Evolutionary conservation across 176 grass and related monocot genomes (phyloP), one percentile per base, ranked within the genome.

Genomic region (Bromus sterilis): DNA sequence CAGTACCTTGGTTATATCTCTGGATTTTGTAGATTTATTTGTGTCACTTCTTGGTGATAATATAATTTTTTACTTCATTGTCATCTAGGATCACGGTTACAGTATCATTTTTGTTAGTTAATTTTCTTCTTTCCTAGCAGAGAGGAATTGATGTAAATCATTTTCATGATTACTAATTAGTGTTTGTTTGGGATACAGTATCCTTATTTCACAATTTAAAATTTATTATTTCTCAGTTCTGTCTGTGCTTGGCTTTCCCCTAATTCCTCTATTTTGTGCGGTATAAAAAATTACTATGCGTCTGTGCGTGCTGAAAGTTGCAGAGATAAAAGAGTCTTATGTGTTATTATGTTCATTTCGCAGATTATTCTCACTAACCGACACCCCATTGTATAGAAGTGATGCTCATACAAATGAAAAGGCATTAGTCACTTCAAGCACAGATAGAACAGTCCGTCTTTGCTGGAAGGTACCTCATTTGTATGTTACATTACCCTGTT

Each of bases 361-460:
- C 90, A 98, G 92, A 82, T 91, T 93, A 51, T 87, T 94, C 79
- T 84, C 95, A 66, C 32, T 94, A 70, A 64, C 60, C 6, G 90
- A 93, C 36, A 93, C 90, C 39, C 91, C 83, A n/a, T 83, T 98
- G 37, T 86, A 85, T 87, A 84, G 92, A 89, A 87, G 67, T 85
- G 95, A 80, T 43, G 72, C 86, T 59, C 79, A 75, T 62, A 73
- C 80, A 75, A 61, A 86, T 60, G 90, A 87, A 64, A 94, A 93
- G 73, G 81, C 86, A 74, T 85, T 98, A 76, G 59, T 94, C 41
- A 94, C 95, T 86, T 94, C 95, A 91, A 98, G 90, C 74, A 73
- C 87, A 48, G 95, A 98, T 86, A 86, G 92, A 70, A 98, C 92
- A 13, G 88, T 98, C 49, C 86, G 90, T 68, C 84, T 98, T 77